Percentiles rank a stretch among this genome's conserved stretches.
Evolutionary conservation across 495 filamentous ascomycete genomes (phyloP).

Genomic region (Aspergillus steynii): DNA sequence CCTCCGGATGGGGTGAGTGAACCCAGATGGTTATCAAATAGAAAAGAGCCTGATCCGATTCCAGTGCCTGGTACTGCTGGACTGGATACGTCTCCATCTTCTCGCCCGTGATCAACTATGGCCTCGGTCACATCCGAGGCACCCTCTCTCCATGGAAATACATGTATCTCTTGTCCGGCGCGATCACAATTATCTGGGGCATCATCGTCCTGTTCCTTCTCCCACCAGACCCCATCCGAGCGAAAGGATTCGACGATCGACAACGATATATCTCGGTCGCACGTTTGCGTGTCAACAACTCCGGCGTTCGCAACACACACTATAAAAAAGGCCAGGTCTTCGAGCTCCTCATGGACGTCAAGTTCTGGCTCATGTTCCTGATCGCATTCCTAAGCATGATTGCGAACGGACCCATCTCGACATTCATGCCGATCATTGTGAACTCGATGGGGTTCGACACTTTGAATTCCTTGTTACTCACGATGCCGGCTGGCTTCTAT

Average conservation of each 20-base stretch:
- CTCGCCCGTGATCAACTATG: conserved; percentile 30
- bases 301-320: conserved; percentile 8
- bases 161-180: conserved; percentile 31
- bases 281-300: conserved; percentile 11
- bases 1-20: conserved; percentile 39
- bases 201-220: conserved; percentile 8
- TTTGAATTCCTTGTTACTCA: conserved; percentile 11
- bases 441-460: conserved; percentile 12
- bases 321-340: conserved; percentile 11
- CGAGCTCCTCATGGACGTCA: conserved; percentile 7
- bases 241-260: conserved; percentile 7
- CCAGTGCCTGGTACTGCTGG: conserved; percentile 28
- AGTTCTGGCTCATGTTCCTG: conserved; percentile 16
- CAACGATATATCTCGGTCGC: conserved; percentile 8
- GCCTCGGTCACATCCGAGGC: conserved; percentile 25
- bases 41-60: neutral
- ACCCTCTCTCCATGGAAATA: conserved; percentile 27
- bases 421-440: conserved; percentile 14
- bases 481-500: conserved; percentile 16
- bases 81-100: conserved; percentile 28
- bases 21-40: neutral
- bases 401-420: conserved; percentile 5
- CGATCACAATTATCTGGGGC: conserved; percentile 26
- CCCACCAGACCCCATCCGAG: conserved; percentile 4
- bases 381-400: conserved; percentile 7